Conservation (phyloP, 164 flowering plant species). For the Vitis riparia region DNA sequence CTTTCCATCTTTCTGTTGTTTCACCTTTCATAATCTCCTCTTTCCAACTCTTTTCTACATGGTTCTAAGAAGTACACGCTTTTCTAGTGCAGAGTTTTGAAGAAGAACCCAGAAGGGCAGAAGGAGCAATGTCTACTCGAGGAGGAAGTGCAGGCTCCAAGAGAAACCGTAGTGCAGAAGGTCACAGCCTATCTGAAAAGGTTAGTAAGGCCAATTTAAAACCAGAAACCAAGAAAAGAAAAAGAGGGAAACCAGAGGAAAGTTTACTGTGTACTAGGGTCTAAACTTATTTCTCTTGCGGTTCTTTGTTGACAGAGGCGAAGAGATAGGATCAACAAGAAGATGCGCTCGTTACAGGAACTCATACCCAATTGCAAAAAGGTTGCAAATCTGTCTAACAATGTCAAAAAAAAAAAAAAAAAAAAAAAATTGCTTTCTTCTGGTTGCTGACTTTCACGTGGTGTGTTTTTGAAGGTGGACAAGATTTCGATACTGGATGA, state of each 20-base stretch:
- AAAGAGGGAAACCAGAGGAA: background rate
- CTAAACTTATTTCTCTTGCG: background rate
- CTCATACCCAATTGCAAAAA: conserved; percentile 38
- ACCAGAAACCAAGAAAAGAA: background rate
- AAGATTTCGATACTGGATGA: conserved; percentile 36
- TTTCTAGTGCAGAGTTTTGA: conserved; percentile 16
- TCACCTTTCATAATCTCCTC: background rate
- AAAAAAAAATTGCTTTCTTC: background rate
- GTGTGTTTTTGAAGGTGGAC: conserved; percentile 16
- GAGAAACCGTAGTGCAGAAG: conserved; percentile 18
- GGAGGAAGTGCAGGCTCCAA: conserved; percentile 1
- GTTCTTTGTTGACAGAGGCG: conserved; percentile 18
- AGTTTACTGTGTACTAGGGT: background rate
- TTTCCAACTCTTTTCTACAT: background rate
- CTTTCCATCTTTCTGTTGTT: too few species aligned
- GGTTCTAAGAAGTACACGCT: background rate
- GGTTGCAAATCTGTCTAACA: conserved; percentile 7
- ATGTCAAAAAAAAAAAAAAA: too few species aligned
- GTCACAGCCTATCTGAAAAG: conserved; percentile 25
- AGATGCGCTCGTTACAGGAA: conserved; percentile 25
- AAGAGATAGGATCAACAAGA: conserved; percentile 31
- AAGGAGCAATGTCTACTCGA: conserved; percentile 2
- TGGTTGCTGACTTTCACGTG: background rate
- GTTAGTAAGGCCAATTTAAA: conserved; percentile 11
- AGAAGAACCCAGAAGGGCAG: conserved; percentile 4